Evolutionary conservation across 768 basidiomycete species (phyloP), one percentile per base, ranked within the genome.

Genomic region (Collybia sordida): DNA sequence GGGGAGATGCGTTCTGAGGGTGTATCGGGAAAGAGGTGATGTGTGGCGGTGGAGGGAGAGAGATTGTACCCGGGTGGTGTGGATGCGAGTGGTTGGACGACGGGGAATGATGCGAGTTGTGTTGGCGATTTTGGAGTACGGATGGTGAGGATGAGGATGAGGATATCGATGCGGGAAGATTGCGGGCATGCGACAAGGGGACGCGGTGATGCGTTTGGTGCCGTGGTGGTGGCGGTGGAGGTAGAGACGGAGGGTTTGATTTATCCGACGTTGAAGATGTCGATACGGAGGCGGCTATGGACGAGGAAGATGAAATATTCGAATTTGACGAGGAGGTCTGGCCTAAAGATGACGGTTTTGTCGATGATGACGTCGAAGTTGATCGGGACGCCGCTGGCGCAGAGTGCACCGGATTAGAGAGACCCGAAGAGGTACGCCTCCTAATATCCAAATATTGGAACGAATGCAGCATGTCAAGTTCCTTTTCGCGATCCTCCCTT

Each of bases 1-100:
- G 61, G n/a, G 69, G 64, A 12, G 66, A 65, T n/a, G 59, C 45
- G 45, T 38, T 50, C 8, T 27, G 47, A 2, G 46, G 49, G 42
- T 49, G 50, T 22, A 55, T 44, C 0, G 77, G 66, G 51, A 79
- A 75, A 3, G 72, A 66, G 17, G 63, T 60, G 24, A 75, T 74
- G 14, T 69, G 62, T 19, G 73, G 77, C 1, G 78, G 83, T 1
- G 83, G 88, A 24, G 83, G 90, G 24, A 86, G 76, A 2, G 82
- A 66, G 44, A 90, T 90, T 2, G 81, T 82, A 0, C 86, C 87
- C 1, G 88, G 88, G 55, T 86, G 87, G 40, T 83, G 75, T 53
- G 66, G 62, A 34, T 59, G 56, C 34, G 61, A 18, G 42, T 51
- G 60, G 41, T 58, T 56, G 39, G 41, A 53, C 22, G 54, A 51